Evolutionary conservation across 208 protist species (phyloP).

Genomic region (Plasmodiophora brassicae): DNA sequence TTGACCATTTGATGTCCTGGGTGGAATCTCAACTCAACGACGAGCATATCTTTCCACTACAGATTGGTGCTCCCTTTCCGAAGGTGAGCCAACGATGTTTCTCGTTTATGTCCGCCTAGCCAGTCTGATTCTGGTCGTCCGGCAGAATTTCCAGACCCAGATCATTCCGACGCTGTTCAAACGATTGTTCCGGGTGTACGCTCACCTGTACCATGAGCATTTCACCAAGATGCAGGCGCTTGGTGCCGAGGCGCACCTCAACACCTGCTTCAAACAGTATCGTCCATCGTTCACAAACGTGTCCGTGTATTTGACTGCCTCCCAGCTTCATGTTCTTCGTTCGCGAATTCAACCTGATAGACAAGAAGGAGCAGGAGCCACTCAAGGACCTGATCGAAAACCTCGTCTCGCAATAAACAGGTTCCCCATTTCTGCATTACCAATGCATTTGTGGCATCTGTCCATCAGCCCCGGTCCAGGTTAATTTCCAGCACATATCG

Average conservation of each 20-base stretch:
- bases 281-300: no score
- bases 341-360: conserved; percentile 48
- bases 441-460: no score
- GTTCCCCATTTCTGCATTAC: no score
- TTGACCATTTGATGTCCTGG: conserved; percentile 94
- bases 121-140: background rate
- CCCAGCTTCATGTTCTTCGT: conserved; percentile 60
- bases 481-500: no score
- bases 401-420: no score
- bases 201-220: conserved; percentile 95
- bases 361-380: conserved; percentile 59
- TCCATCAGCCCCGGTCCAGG: no score
- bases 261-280: conserved; percentile 74
- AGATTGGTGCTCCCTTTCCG: conserved; percentile 30
- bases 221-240: conserved; percentile 83
- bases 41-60: conserved; percentile 42
- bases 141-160: background rate
- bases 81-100: background rate
- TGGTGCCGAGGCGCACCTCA: conserved; percentile 90
- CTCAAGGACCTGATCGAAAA: conserved; percentile 58
- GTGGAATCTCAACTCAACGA: conserved; percentile 72
- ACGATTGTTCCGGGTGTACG: conserved; percentile 93
- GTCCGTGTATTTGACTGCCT: no score
- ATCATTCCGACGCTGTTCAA: conserved; percentile 80
- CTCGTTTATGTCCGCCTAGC: background rate